Base-by-base conservation (phyloP, 208 protist species). In the Kentomonas sorsogonicus region DNA sequence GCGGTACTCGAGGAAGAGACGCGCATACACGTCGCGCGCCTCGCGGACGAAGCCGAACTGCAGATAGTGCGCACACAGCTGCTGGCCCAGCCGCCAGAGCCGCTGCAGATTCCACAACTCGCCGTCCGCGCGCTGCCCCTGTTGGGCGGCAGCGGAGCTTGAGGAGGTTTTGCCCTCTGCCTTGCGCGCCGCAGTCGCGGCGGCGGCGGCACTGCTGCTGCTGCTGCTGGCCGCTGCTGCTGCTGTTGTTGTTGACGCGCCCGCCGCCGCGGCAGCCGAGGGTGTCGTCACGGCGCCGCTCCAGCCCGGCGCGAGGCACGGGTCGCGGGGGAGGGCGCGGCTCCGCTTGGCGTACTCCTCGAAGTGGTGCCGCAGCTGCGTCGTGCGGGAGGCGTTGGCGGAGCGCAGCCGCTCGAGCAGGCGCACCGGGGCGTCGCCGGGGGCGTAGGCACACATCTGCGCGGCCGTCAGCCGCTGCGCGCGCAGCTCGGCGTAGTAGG, bases 1-100 rank as follows among this genome's bases (percentile, higher is more conserved):
- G 64, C 83, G 92, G 69, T 94, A 94, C 50, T 83, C 69, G n/a
- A 76, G 44, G 60, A 81, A 92, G 33, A 91, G 66, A 3, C 50
- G 39, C 29, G 74, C 39, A 41, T 84, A 76, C 10, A 79, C 46
- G 10, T n/a, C 58, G 29, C 65, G 67, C 3, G 79, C 84, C 23
- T 88, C 75, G 22, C 58, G 48, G 15, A 91, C 66, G 26, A 71
- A 57, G 9, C 88, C 81, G 69, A 89, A 92, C 54, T 86, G 84
- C 25, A 94, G 65, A 63, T 80, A 89, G 53, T 92, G 80, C 63
- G 77, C 51, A 2, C 66, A 72, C 10, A 94, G 63, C 29, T 87
- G 72, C 39, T 88, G 89, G 7, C 84, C 84, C 18, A 53, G 53
- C 0, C 78, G 70, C 88, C 88, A 94, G n/a, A n/a, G n/a, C n/a